Evolutionary conservation across 768 basidiomycete genomes (phyloP).

Genomic region (Thelephora aurantiotincta): DNA sequence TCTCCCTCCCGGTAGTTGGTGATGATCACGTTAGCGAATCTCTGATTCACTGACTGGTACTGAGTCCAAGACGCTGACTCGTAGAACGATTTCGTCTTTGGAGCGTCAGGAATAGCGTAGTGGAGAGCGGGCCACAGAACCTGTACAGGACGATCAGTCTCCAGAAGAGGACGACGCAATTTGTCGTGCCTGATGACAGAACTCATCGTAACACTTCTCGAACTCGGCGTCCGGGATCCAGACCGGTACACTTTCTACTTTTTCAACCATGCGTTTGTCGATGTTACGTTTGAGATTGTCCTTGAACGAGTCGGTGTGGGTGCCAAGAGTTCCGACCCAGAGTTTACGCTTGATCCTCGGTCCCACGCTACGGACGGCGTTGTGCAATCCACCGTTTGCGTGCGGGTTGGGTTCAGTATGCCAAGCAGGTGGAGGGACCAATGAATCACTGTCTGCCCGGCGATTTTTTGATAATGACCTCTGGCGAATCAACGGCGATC

Average conservation of each 20-base stretch:
- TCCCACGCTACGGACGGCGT: slow-evolving; percentile 56
- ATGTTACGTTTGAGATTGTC: slow-evolving; percentile 42
- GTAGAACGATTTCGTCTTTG: slow-evolving; percentile 68
- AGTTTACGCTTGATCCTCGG: slow-evolving; percentile 34
- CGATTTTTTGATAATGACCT: not conserved
- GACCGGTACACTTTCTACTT: slow-evolving; percentile 36
- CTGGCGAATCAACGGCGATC: slow-evolving; percentile 7
- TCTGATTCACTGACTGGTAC: slow-evolving; percentile 81
- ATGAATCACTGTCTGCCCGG: slow-evolving; percentile 16
- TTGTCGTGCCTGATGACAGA: slow-evolving; percentile 56
- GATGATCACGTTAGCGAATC: slow-evolving; percentile 78
- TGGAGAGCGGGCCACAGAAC: slow-evolving; percentile 84
- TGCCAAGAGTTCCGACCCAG: slow-evolving; percentile 66
- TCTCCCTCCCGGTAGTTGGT: slow-evolving; percentile 78
- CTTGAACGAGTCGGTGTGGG: slow-evolving; percentile 48
- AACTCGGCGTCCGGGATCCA: slow-evolving; percentile 80
- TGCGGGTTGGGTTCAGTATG: slow-evolving; percentile 50
- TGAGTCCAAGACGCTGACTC: slow-evolving; percentile 72
- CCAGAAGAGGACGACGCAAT: slow-evolving; percentile 13
- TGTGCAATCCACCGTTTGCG: slow-evolving; percentile 75
- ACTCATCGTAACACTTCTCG: slow-evolving; percentile 69
- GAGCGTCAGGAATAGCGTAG: slow-evolving; percentile 78
- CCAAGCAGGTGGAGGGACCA: slow-evolving; percentile 19
- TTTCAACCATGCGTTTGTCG: slow-evolving; percentile 30
- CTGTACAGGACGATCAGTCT: slow-evolving; percentile 12